Conservation (phyloP, 371 early-diverging fungal species). For the Circinella minor region DNA sequence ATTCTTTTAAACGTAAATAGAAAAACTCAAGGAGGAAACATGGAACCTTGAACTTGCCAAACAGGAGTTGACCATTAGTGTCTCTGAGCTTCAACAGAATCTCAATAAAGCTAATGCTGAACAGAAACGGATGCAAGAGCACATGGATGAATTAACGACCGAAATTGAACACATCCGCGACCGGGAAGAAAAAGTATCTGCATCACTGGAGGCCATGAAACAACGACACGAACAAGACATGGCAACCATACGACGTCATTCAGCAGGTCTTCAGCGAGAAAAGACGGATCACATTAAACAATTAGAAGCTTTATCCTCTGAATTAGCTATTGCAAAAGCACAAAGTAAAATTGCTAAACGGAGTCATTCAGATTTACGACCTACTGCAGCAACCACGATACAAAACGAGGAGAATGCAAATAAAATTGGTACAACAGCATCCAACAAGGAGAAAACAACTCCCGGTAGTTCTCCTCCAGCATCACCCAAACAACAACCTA, state of each 20-base stretch:
- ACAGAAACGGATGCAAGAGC: slow-evolving; percentile 61
- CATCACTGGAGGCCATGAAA: slow-evolving; percentile 59
- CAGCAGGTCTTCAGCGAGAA: slow-evolving; percentile 68
- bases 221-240: slow-evolving; percentile 72
- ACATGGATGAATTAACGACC: slow-evolving; percentile 55
- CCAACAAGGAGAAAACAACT: slow-evolving; percentile 14
- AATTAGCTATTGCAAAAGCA: slow-evolving; percentile 55
- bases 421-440: slow-evolving; percentile 21
- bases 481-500: slow-evolving; percentile 30
- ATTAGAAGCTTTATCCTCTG: slow-evolving; percentile 64
- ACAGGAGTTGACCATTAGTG: slow-evolving; percentile 59
- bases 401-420: slow-evolving; percentile 31
- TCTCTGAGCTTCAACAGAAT: slow-evolving; percentile 60
- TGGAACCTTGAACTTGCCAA: slow-evolving; percentile 68
- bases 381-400: slow-evolving; percentile 31
- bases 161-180: slow-evolving; percentile 70
- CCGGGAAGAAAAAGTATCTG: slow-evolving; percentile 63
- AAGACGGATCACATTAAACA: slow-evolving; percentile 62
- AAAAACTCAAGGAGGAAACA: slow-evolving; percentile 61
- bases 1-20: slow-evolving; percentile 18
- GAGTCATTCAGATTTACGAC: slow-evolving; percentile 37
- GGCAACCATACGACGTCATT: slow-evolving; percentile 61
- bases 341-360: slow-evolving; percentile 46
- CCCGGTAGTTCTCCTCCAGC: slow-evolving; percentile 26
- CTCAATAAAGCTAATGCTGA: slow-evolving; percentile 59